Evolutionary conservation across 2,329 filamentous ascomycete species (phyloP).

Genomic region (Thielaviopsis musarum): DNA sequence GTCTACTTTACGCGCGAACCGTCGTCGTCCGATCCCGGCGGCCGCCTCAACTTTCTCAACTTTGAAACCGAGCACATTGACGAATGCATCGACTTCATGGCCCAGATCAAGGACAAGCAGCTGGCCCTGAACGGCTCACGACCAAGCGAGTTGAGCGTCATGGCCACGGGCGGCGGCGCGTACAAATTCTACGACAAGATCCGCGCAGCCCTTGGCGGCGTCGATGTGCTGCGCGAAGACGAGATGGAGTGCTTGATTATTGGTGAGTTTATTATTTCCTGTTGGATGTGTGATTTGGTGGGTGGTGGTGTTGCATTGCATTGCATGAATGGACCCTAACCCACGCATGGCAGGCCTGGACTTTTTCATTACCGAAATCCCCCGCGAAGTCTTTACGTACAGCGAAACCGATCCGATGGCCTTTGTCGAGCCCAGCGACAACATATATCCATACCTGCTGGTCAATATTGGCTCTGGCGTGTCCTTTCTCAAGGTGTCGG

Average conservation of each 20-base stretch:
- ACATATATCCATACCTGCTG: constrained; percentile 86
- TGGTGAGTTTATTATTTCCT: constrained; percentile 31
- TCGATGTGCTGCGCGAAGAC: constrained; percentile 82
- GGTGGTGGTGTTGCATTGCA: not conserved
- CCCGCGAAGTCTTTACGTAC: constrained; percentile 92
- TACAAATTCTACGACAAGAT: constrained; percentile 96
- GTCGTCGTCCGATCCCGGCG: constrained; percentile 62
- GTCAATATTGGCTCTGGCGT: constrained; percentile 98
- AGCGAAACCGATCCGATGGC: constrained; percentile 81
- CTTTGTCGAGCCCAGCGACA: constrained; percentile 62
- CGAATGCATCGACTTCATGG: constrained; percentile 83
- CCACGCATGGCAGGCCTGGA: constrained; percentile 50
- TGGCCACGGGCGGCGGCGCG: constrained; percentile 90
- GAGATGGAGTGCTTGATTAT: constrained; percentile 99
- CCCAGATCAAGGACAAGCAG: constrained; percentile 68
- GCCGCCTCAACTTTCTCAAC: constrained; percentile 82
- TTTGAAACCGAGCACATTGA: constrained; percentile 95
- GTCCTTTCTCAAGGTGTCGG: constrained; percentile 91
- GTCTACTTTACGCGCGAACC: constrained; percentile 93
- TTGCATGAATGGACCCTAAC: constrained; percentile 5
- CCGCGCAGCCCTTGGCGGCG: constrained; percentile 54
- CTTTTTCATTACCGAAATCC: constrained; percentile 98
- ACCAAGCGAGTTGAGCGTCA: constrained; percentile 64
- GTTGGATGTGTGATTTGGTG: no score
- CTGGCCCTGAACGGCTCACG: constrained; percentile 55